A percentile compares a stretch with the other conserved stretches of the same genome.
These are phyloP conservation scores for Trypanosoma lewisi DNA, from an alignment of 208 protist species.

Conservation along the genomic window DNA sequence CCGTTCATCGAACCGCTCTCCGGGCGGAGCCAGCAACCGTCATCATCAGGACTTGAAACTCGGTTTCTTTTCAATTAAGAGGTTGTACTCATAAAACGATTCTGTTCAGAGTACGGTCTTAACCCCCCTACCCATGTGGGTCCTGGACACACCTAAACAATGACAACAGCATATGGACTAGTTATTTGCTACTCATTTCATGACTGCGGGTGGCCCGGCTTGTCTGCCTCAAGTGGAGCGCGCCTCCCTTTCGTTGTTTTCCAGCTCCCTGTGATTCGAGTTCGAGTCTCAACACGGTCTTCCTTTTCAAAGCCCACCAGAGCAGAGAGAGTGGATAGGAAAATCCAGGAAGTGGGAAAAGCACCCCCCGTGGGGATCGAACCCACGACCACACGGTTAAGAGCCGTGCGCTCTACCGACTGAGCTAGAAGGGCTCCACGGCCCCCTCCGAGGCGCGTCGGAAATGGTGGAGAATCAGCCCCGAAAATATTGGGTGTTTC, in stretches of 20 bases:
- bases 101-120: constrained; percentile 85
- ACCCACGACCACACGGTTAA: constrained; percentile 98
- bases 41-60: constrained; percentile 79
- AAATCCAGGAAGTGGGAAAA: constrained; percentile 32
- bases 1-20: constrained; percentile 75
- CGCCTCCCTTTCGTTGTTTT: too few relatives aligned
- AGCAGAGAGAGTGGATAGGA: too few relatives aligned
- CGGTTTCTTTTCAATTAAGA: constrained; percentile 76
- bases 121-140: constrained; percentile 12
- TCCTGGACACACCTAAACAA: too few relatives aligned
- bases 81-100: constrained; percentile 86
- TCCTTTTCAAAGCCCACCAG: not conserved
- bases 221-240: not conserved
- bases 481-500: too few relatives aligned
- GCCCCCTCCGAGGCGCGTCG: not conserved
- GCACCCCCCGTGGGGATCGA: constrained; percentile 91
- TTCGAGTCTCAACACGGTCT: not conserved
- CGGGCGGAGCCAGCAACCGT: constrained; percentile 66
- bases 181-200: too few relatives aligned
- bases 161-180: too few relatives aligned
- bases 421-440: constrained; percentile 67
- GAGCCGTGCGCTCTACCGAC: constrained; percentile 96
- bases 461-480: not conserved
- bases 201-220: too few relatives aligned
- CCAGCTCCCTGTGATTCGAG: not conserved